Conservation (phyloP, 2,329 filamentous ascomycete species). For the Fusarium nodosum region DNA sequence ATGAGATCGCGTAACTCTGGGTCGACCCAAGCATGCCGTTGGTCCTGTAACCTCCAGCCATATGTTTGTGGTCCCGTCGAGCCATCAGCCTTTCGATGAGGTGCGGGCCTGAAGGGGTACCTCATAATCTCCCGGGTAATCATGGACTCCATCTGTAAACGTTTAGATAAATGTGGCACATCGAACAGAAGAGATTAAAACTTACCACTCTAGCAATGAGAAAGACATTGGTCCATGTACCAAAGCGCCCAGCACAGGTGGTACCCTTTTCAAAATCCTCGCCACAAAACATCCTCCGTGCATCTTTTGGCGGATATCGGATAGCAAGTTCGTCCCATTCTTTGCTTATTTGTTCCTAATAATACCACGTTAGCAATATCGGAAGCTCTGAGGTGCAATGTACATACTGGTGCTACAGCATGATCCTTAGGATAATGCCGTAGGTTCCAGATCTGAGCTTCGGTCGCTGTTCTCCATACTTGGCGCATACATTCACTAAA, state of each 20-base stretch:
- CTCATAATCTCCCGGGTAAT: slow-evolving; percentile 36
- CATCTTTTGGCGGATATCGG: background rate
- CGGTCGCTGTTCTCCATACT: slow-evolving; percentile 24
- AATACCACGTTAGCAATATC: slow-evolving; percentile 19
- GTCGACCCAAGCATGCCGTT: slow-evolving; percentile 35
- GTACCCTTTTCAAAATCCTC: slow-evolving; percentile 10
- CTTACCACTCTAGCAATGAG: slow-evolving; percentile 48
- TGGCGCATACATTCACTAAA: slow-evolving; percentile 44
- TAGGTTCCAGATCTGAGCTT: slow-evolving; percentile 33
- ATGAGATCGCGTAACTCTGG: slow-evolving; percentile 43
- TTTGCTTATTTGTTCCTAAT: slow-evolving; percentile 46
- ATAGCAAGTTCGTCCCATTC: slow-evolving; percentile 47
- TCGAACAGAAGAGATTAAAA: background rate
- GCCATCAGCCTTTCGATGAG: slow-evolving; percentile 9
- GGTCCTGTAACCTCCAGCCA: slow-evolving; percentile 40
- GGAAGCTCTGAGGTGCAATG: background rate
- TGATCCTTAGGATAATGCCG: slow-evolving; percentile 43
- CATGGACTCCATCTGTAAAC: slow-evolving; percentile 48
- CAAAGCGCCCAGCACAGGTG: slow-evolving; percentile 48
- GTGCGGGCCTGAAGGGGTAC: slow-evolving; percentile 31
- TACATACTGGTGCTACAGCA: slow-evolving; percentile 46
- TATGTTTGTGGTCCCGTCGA: slow-evolving; percentile 33
- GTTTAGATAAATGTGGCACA: slow-evolving; percentile 18
- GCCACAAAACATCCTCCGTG: slow-evolving; percentile 24
- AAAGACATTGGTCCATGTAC: slow-evolving; percentile 51